Evolutionary conservation across 2,329 filamentous ascomycete genomes (phyloP).

Genomic region (Apiospora phragmitis): DNA sequence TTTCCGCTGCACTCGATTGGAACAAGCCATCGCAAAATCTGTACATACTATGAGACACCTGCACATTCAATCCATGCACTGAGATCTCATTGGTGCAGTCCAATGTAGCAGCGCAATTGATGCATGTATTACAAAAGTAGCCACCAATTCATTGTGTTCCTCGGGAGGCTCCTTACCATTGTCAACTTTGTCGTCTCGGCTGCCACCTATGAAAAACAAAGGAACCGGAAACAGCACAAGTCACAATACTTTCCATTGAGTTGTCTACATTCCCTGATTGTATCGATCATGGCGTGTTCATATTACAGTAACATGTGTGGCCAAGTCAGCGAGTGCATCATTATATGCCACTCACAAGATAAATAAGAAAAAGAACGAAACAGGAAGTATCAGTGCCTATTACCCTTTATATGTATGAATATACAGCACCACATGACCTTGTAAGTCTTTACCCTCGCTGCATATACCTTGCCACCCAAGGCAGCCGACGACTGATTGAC

Average conservation of each 20-base stretch:
- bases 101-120: neutral
- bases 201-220: neutral
- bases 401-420: neutral
- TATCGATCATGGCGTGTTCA: neutral
- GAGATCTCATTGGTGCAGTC: neutral
- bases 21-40: neutral
- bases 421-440: neutral
- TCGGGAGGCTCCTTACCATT: neutral
- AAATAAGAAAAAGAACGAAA: neutral
- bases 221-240: neutral
- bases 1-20: neutral
- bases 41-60: neutral
- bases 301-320: neutral
- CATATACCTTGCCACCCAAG: neutral
- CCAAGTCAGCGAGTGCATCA: neutral
- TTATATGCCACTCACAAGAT: neutral
- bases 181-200: neutral
- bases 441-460: neutral
- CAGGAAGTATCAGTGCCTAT: neutral
- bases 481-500: neutral
- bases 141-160: neutral
- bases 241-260: neutral
- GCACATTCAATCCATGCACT: neutral
- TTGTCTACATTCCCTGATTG: neutral
- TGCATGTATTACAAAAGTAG: neutral